A percentile compares a stretch with the other conserved stretches of the same genome.
Conservation (phyloP, 176 grass and related monocot genomes). For the Otatea glauca region DNA sequence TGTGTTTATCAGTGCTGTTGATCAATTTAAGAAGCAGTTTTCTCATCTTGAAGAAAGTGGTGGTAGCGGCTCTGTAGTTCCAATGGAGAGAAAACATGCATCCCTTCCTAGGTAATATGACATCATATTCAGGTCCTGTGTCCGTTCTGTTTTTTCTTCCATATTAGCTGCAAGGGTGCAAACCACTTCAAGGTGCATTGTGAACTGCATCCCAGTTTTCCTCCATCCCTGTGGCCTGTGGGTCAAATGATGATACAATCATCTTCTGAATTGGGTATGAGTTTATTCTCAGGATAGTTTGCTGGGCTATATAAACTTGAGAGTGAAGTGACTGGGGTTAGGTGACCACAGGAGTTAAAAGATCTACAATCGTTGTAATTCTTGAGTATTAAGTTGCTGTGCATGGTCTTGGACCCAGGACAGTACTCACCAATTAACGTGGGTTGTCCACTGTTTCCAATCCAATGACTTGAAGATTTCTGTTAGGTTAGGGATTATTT, state of each 20-base stretch:
- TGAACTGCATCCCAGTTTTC: background rate
- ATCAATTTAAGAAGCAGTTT: constrained; percentile 94
- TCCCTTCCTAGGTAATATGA: constrained; percentile 88
- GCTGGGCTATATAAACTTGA: constrained; percentile 21
- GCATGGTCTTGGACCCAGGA: background rate
- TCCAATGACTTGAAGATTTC: background rate
- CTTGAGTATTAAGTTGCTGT: background rate
- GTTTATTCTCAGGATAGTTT: background rate
- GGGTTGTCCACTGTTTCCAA: background rate
- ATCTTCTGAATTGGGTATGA: background rate
- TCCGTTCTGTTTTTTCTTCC: background rate
- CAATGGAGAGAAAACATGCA: constrained; percentile 79
- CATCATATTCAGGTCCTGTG: constrained; percentile 29
- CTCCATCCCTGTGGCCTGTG: background rate
- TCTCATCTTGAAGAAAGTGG: constrained; percentile 85
- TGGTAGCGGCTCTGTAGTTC: constrained; percentile 52
- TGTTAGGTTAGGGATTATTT: background rate
- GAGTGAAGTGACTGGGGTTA: background rate
- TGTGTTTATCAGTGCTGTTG: constrained; percentile 74
- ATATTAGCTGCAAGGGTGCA: background rate
- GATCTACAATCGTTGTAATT: background rate
- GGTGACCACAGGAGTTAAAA: background rate
- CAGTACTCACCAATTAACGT: background rate
- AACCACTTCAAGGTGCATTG: background rate
- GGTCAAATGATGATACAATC: background rate